Percentiles rank a stretch among this genome's conserved stretches.
Conservation (phyloP, 2,329 filamentous ascomycete species). For the Tolypocladium nubicola region DNA sequence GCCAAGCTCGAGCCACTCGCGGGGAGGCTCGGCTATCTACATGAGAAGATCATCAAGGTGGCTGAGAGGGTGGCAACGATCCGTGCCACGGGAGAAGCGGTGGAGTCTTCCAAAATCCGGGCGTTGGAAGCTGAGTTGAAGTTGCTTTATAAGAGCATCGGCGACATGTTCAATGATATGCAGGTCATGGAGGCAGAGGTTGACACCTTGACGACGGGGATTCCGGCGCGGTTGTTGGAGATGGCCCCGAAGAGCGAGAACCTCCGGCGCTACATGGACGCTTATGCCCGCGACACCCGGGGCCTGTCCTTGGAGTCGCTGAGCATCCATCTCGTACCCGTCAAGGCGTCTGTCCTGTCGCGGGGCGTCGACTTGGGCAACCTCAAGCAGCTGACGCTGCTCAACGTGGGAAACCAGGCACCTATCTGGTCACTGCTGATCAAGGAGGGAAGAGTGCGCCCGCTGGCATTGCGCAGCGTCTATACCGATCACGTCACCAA, state of each 20-base stretch:
- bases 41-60: conserved; percentile 17
- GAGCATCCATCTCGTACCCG: conserved; percentile 46
- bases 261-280: conserved; percentile 23
- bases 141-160: conserved; percentile 3
- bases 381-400: conserved; percentile 46
- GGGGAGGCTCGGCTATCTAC: conserved; percentile 19
- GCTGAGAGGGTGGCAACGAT: conserved; percentile 18
- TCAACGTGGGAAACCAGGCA: conserved; percentile 53
- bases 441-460: conserved; percentile 39
- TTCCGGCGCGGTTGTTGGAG: conserved; percentile 4
- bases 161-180: conserved; percentile 5
- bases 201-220: conserved; percentile 15
- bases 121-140: conserved; percentile 24
- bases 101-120: conserved; percentile 19
- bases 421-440: conserved; percentile 47
- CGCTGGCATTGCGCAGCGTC: conserved; percentile 45
- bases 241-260: conserved; percentile 5
- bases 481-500: conserved; percentile 53
- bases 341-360: conserved; percentile 46
- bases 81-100: conserved; percentile 10
- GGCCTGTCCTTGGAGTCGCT: conserved; percentile 46
- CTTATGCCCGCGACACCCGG: conserved; percentile 47
- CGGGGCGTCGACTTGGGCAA: conserved; percentile 45
- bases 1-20: conserved; percentile 22
- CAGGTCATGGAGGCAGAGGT: conserved; percentile 6